Evolutionary conservation across 2,329 filamentous ascomycete species (phyloP).

Genomic region (Colletotrichum tropicale): DNA sequence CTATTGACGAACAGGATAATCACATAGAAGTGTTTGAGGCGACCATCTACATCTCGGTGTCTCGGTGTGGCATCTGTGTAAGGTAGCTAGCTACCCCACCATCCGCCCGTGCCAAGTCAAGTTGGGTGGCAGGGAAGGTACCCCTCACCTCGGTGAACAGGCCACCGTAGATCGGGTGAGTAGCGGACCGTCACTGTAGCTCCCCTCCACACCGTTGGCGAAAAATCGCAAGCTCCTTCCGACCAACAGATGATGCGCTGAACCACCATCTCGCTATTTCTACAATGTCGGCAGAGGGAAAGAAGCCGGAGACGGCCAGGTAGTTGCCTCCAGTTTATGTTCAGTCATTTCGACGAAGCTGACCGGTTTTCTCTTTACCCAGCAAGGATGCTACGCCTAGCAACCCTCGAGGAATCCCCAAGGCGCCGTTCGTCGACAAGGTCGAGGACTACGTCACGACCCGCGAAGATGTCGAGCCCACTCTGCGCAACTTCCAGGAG

Average conservation of each 20-base stretch:
- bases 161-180: slow-evolving; percentile 7
- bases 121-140: background rate
- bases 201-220: slow-evolving; percentile 17
- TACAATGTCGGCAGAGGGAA: slow-evolving; percentile 16
- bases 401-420: slow-evolving; percentile 83
- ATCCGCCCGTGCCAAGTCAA: background rate
- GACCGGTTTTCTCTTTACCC: background rate
- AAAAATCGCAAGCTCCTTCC: slow-evolving; percentile 19
- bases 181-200: slow-evolving; percentile 20
- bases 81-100: background rate
- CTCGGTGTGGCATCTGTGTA: background rate
- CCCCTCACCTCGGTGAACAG: slow-evolving; percentile 22
- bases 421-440: slow-evolving; percentile 84
- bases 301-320: slow-evolving; percentile 14
- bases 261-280: background rate
- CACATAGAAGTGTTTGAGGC: background rate
- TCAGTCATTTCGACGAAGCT: background rate
- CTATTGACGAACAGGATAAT: background rate
- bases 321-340: background rate
- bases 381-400: slow-evolving; percentile 61
- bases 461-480: slow-evolving; percentile 79
- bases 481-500: slow-evolving; percentile 84
- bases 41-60: background rate
- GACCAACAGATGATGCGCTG: slow-evolving; percentile 15
- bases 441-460: slow-evolving; percentile 87